Percentiles rank a stretch among this genome's conserved stretches.
phyloP scores from a whole-genome alignment of 176 grass and related monocot genomes.

The Carex parvula region DNA sequence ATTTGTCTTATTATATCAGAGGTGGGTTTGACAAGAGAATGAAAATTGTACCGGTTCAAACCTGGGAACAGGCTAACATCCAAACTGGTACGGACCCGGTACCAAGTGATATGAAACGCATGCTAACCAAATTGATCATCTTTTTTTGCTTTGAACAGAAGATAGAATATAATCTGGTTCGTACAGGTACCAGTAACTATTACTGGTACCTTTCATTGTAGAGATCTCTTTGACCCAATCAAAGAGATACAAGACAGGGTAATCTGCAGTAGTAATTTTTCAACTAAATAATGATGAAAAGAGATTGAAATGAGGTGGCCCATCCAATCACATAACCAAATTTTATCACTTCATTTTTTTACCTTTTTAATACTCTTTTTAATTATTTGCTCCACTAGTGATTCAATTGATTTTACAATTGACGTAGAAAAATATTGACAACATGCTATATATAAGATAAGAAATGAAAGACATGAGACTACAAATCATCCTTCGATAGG shows the following conservation, averaged over 20 bases:
- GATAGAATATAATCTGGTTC: neutral
- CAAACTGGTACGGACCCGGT: neutral
- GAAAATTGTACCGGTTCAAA: neutral
- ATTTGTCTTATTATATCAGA: neutral
- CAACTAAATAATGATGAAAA: neutral
- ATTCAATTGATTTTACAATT: neutral
- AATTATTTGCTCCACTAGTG: slow-evolving; percentile 5
- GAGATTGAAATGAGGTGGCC: neutral
- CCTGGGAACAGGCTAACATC: neutral
- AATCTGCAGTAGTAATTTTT: neutral
- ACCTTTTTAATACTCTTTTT: neutral
- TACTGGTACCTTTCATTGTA: neutral
- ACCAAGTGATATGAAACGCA: neutral
- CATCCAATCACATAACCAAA: neutral
- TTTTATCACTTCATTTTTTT: neutral
- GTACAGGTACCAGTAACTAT: neutral
- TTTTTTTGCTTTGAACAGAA: neutral
- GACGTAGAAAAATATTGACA: neutral
- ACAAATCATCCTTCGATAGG: neutral
- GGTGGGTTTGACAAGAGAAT: slow-evolving; percentile 9
- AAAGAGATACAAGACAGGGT: neutral
- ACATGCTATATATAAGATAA: neutral
- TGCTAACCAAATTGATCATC: neutral
- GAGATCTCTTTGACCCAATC: neutral
- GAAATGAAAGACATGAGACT: neutral